These are phyloP conservation scores for Alternaria triticimaculans DNA, from an alignment of 2,329 filamentous ascomycete genomes.

Conservation along the genomic window DNA sequence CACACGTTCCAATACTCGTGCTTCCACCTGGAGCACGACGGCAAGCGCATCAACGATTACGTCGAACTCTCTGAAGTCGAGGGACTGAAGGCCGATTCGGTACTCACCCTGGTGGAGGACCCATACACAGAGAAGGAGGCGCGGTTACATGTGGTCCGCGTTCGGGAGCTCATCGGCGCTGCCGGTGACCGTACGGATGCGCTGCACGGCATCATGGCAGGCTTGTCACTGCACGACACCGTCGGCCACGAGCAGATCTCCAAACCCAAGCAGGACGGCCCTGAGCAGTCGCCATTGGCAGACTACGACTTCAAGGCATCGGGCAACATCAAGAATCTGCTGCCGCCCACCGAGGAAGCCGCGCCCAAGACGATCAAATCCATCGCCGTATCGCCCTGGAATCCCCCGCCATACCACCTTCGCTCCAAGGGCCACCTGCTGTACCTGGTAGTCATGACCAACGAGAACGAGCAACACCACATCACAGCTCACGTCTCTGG, in stretches of 20 bases:
- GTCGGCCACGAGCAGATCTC: conserved; percentile 59
- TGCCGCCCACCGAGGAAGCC: conserved; percentile 69
- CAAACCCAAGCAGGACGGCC: conserved; percentile 38
- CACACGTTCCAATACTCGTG: conserved; percentile 96
- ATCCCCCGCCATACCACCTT: conserved; percentile 90
- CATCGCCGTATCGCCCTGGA: conserved; percentile 90
- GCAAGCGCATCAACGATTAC: conserved; percentile 92
- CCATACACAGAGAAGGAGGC: conserved; percentile 99
- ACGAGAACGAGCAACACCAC: conserved; percentile 93
- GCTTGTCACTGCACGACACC: conserved; percentile 84
- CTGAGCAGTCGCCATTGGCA: conserved; percentile 54
- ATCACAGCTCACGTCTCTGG: conserved; percentile 93
- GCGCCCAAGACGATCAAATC: conserved; percentile 91
- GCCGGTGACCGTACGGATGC: conserved; percentile 87
- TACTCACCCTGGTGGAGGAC: conserved; percentile 85
- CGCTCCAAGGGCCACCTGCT: conserved; percentile 91
- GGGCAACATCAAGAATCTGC: conserved; percentile 71
- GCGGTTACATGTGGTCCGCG: conserved; percentile 88
- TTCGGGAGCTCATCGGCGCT: conserved; percentile 91
- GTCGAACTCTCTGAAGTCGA: conserved; percentile 88
- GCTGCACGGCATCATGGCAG: conserved; percentile 83
- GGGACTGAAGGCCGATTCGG: conserved; percentile 76
- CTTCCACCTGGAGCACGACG: conserved; percentile 94
- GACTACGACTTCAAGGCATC: conserved; percentile 79
- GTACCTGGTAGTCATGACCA: conserved; percentile 87